Base-by-base conservation (phyloP, 2,329 filamentous ascomycete species). In the Aureobasidium sp. region DNA sequence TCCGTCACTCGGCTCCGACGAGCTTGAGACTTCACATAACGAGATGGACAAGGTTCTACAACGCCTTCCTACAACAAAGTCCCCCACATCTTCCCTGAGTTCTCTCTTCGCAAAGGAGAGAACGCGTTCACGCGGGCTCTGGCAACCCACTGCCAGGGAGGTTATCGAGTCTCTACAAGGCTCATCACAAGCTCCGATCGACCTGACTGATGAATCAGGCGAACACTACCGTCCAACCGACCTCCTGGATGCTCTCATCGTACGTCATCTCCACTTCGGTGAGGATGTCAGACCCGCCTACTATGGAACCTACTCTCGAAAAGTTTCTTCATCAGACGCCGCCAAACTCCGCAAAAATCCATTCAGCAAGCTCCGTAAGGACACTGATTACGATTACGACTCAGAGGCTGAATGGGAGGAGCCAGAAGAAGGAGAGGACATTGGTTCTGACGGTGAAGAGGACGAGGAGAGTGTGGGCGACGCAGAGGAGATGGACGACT, bases 401-500 rank as follows among this genome's bases (percentile, higher is more conserved):
- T 93, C 89, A 3, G 89, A 95, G 71, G 88, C 62, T 70, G 90
- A 94, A 82, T 95, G 89, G 89, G 79, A 87, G 68, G 87, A 91
- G 69, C 85, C 88, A 35, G 75, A 91, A 81, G 77, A 92, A 61
- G 83, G 83, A 37, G 86, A 88, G 66, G 84, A 89, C 61, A 73
- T 87, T 2, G 75, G 81, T 51, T 83, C 82, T 3, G 85, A 87
- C 61, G 83, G 82, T 31, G 84, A 87, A 60, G 84, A 87, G 6
- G 81, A 84, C 54, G 83, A 86, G 10, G 87, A 87, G 27, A 87
- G 88, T 45, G 85, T 88, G 53, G 80, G 89, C 11, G 87, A 84
- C n/a, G 88, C 89, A 17, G 88, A 89, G 64, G 91, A 95, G 62
- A 88, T 96, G 85, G 89, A 90, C 4, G 92, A 85, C 19, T 96